Base-by-base conservation (phyloP, 768 basidiomycete species). In the Lentinus tigrinus region DNA sequence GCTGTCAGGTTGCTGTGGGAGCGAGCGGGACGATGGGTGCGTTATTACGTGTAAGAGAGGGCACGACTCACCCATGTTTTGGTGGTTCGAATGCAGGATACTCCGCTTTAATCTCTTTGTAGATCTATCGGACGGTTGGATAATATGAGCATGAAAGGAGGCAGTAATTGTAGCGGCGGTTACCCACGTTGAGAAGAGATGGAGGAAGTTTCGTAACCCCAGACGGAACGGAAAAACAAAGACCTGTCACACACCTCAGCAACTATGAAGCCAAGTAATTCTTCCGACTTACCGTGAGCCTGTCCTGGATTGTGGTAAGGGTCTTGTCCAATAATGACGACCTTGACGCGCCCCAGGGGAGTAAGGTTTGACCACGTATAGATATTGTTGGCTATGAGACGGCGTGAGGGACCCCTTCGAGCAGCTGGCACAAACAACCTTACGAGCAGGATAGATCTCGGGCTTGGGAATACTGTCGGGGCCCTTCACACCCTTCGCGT, bases 251-350 rank as follows among this genome's bases (percentile, higher is more conserved):
- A 46, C 26, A 37, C 6, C 47, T 55, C 40, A 54, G 43, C 44
- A 47, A 49, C 54, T 37, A 44, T 49, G 54, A 43, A 42, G 54
- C 52, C 10, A 37, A 16, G 38, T 17, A 50, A 44, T 21, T 46
- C 26, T 59, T 63, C 8, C 21, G 40, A 50, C 79, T 67, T 63
- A 89, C 91, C 93, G 66, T 95, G 93, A 46, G 93, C 93, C 77
- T 95, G 93, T 47, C 86, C 85, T 38, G 76, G 72, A 60, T 83
- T 81, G 69, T 91, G 90, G 71, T 94, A 95, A 26, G 93, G 93
- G 76, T 95, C 93, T 73, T 94, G 93, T 8, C 90, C 89, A 53
- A 98, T 81, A 57, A 97, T 93, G 48, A 97, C 93, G 26, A 94
- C 89, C 69, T 85, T 87, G 61, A 98, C 85, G 61, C 86, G 84